Conservation (phyloP, 2,329 filamentous ascomycete species). For the Neonectria faginata region DNA sequence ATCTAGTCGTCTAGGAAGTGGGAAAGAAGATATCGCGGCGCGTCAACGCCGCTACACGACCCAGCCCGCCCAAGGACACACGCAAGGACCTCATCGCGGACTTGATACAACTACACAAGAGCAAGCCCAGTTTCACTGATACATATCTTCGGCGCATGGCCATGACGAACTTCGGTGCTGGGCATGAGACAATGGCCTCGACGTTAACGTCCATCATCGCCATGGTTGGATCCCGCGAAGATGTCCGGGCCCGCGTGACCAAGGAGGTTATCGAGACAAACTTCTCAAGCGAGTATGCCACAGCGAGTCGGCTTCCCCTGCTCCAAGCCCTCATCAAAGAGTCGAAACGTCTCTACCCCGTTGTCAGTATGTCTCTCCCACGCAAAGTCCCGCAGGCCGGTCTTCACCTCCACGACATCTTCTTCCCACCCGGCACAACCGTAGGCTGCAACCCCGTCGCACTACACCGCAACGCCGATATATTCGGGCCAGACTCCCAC, state of each 20-base stretch:
- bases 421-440: constrained; percentile 58
- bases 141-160: constrained; percentile 63
- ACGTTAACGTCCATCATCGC: constrained; percentile 62
- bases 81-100: constrained; percentile 59
- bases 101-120: constrained; percentile 59
- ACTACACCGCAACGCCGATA: constrained; percentile 61
- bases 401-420: constrained; percentile 53
- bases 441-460: constrained; percentile 64
- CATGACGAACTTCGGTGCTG: constrained; percentile 67
- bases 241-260: constrained; percentile 49
- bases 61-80: constrained; percentile 47
- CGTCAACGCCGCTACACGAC: constrained; percentile 47
- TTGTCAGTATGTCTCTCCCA: constrained; percentile 64
- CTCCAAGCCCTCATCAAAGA: constrained; percentile 63
- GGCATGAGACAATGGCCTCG: constrained; percentile 66
- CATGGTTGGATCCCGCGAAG: constrained; percentile 57
- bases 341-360: constrained; percentile 62
- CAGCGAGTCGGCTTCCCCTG: constrained; percentile 45
- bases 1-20: constrained; percentile 46
- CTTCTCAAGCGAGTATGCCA: constrained; percentile 39
- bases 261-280: constrained; percentile 48
- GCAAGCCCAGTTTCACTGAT: constrained; percentile 60
- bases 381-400: constrained; percentile 56
- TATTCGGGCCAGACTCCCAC: constrained; percentile 62
- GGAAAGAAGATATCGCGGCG: constrained; percentile 49